Percentiles rank a stretch among this genome's conserved stretches.
phyloP scores from a whole-genome alignment of 2,329 filamentous ascomycete genomes.

The Parastagonospora avenae region DNA sequence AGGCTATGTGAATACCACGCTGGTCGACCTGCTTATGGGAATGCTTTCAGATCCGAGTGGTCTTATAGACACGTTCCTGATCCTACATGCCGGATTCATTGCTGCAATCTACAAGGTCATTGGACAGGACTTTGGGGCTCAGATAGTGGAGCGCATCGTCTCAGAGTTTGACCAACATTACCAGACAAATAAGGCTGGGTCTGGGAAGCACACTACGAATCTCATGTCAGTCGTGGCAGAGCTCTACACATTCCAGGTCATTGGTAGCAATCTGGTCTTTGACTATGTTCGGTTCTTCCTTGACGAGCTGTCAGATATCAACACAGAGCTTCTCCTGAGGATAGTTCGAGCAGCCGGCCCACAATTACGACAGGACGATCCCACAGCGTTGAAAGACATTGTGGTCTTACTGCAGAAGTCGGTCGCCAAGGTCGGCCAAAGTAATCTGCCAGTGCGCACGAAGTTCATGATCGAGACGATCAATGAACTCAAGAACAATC shows the following conservation, averaged over 20 bases:
- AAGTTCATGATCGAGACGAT: conserved; percentile 99
- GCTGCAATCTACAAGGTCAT: conserved; percentile 85
- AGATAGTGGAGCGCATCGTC: conserved; percentile 79
- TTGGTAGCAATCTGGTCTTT: conserved; percentile 82
- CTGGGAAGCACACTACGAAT: conserved; percentile 69
- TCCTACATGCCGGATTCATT: conserved; percentile 87
- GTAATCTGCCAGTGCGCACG: conserved; percentile 80
- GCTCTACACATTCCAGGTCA: conserved; percentile 89
- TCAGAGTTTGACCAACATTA: conserved; percentile 74
- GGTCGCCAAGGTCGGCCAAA: conserved; percentile 69
- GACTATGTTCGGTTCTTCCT: conserved; percentile 87
- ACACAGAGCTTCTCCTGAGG: conserved; percentile 85
- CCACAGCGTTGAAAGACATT: conserved; percentile 86
- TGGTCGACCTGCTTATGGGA: conserved; percentile 78
- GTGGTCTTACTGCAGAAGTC: conserved; percentile 77
- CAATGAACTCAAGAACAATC: conserved; percentile 92
- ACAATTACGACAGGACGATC: conserved; percentile 86
- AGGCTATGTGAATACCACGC: conserved; percentile 82
- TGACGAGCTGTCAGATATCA: conserved; percentile 75
- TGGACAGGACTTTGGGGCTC: conserved; percentile 87
- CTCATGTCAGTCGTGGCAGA: conserved; percentile 82
- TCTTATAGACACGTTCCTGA: conserved; percentile 85
- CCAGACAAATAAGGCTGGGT: conserved; percentile 45
- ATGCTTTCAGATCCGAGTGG: conserved; percentile 78
- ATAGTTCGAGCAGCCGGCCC: conserved; percentile 80